Conservation (phyloP, 2,329 filamentous ascomycete genomes). For the Juglanconis sp. region DNA sequence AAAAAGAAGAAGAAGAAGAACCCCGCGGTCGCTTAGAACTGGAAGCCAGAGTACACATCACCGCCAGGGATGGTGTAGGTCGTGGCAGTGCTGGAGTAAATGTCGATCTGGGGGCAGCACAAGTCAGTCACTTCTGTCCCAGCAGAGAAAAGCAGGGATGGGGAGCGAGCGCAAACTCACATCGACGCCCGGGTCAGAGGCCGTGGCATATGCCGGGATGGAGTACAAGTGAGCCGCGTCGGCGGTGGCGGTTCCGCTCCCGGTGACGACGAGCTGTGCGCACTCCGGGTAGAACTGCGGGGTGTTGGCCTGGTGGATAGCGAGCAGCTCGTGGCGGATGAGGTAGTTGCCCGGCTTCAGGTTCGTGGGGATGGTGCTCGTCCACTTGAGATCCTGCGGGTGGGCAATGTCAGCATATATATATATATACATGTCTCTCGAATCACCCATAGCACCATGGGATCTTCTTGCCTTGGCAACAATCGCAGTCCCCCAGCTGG, state of each 20-base stretch:
- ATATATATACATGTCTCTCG: no score
- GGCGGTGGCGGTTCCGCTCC: constrained; percentile 42
- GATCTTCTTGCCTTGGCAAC: constrained; percentile 31
- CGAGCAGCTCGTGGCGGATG: constrained; percentile 55
- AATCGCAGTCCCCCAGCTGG: constrained; percentile 46
- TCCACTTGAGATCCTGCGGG: constrained; percentile 39
- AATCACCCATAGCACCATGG: no score
- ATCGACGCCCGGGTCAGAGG: constrained; percentile 46
- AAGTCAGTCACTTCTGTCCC: background rate
- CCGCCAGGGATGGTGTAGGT: constrained; percentile 47
- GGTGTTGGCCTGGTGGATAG: constrained; percentile 50
- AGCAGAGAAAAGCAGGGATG: no score
- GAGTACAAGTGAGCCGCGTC: constrained; percentile 37
- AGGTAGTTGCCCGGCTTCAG: constrained; percentile 54
- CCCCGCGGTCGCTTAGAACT: background rate
- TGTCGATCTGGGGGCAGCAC: constrained; percentile 36
- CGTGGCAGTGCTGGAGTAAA: constrained; percentile 41
- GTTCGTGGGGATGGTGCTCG: constrained; percentile 45
- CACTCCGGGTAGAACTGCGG: constrained; percentile 56
- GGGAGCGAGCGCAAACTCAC: constrained; percentile 27
- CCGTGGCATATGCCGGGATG: constrained; percentile 42
- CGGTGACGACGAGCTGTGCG: constrained; percentile 49
- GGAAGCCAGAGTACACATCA: constrained; percentile 44
- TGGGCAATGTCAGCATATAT: no score
- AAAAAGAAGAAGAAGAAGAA: no score